These are phyloP conservation scores for Plasmodium chabaudi DNA, from an alignment of 169 alveolate genomes.

Conservation along the genomic window DNA sequence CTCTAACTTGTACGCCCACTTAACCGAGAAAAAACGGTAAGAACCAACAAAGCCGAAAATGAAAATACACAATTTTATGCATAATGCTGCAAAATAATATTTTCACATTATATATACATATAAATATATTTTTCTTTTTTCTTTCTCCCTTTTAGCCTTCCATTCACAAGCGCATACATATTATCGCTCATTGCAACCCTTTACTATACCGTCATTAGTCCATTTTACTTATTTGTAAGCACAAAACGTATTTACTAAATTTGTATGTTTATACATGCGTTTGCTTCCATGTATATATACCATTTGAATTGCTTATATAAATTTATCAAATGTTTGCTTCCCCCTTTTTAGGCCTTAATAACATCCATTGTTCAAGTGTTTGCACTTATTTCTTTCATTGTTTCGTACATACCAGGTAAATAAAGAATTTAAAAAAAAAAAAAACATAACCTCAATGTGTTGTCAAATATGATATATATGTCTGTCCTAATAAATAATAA, in stretches of 20 bases:
- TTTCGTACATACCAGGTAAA: slow-evolving; percentile 73
- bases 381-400: slow-evolving; percentile 69
- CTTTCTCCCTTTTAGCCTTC: slow-evolving; percentile 26
- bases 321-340: background rate
- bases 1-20: slow-evolving; percentile 40
- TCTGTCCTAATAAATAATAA: too few species aligned
- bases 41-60: background rate
- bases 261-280: background rate
- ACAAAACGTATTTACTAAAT: background rate
- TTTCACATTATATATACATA: background rate
- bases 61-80: background rate
- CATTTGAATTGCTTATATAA: background rate
- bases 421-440: background rate
- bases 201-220: slow-evolving; percentile 57
- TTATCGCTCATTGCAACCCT: slow-evolving; percentile 55
- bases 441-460: background rate
- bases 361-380: slow-evolving; percentile 69
- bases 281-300: background rate
- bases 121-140: slow-evolving; percentile 1
- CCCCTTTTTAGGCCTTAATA: slow-evolving; percentile 38
- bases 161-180: slow-evolving; percentile 69
- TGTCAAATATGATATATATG: background rate
- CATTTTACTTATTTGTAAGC: slow-evolving; percentile 62
- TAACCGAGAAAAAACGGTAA: slow-evolving; percentile 63
- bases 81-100: background rate